Evolutionary conservation across 169 alveolate genomes (phyloP).

Genomic region (Plasmodium gaboni): DNA sequence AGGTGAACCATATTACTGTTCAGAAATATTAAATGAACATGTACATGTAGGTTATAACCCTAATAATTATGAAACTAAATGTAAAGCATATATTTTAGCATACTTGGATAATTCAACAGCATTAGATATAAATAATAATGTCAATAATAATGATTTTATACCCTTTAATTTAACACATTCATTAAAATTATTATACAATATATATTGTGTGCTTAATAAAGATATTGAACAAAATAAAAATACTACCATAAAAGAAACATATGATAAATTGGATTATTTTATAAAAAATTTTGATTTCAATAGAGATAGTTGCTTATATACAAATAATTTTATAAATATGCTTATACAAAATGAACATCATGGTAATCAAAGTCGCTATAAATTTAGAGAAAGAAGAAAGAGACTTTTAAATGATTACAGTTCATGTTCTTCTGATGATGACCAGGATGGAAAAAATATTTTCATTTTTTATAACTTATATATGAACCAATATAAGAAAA

Average conservation of each 20-base stretch:
- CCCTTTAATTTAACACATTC: slow-evolving; percentile 46
- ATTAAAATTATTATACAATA: slow-evolving; percentile 40
- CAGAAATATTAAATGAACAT: slow-evolving; percentile 71
- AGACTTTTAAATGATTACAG: slow-evolving; percentile 36
- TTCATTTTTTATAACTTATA: slow-evolving; percentile 67
- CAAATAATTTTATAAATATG: slow-evolving; percentile 36
- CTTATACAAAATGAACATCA: slow-evolving; percentile 21
- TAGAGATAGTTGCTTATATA: slow-evolving; percentile 45
- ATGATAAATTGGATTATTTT: slow-evolving; percentile 33
- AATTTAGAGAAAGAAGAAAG: slow-evolving; percentile 69
- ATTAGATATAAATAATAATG: neutral
- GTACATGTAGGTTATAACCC: slow-evolving; percentile 76
- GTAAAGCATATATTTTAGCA: slow-evolving; percentile 45
- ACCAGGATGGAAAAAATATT: slow-evolving; percentile 14
- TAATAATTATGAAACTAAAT: slow-evolving; percentile 12
- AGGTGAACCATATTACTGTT: slow-evolving; percentile 6
- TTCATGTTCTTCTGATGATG: slow-evolving; percentile 52
- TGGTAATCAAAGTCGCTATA: slow-evolving; percentile 11
- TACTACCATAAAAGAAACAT: neutral
- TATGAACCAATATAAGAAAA: slow-evolving; percentile 39
- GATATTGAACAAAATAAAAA: neutral
- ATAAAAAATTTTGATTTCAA: slow-evolving; percentile 31
- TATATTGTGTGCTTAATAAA: slow-evolving; percentile 54
- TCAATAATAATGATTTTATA: neutral
- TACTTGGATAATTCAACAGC: slow-evolving; percentile 13